phyloP scores from a whole-genome alignment of 192 early-diverging fungal species.

The Backusella tuberculispora region DNA sequence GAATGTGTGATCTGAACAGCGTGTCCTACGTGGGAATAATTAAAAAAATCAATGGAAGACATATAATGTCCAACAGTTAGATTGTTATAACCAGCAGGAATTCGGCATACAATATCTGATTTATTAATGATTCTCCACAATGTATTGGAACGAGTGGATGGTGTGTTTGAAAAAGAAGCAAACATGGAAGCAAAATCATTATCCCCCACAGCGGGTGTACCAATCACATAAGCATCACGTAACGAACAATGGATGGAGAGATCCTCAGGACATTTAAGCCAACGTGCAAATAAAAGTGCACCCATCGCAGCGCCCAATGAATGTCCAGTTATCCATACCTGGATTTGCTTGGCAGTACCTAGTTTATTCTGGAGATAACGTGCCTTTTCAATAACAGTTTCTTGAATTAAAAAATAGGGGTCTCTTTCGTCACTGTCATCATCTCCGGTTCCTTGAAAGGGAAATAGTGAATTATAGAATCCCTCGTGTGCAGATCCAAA shows the following conservation, averaged over 20 bases:
- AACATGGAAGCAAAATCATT: constrained; percentile 50
- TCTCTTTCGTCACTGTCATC: constrained; percentile 34
- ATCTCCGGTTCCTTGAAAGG: constrained; percentile 22
- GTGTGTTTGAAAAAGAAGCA: constrained; percentile 31
- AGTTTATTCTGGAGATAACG: constrained; percentile 28
- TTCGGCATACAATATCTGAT: constrained; percentile 44
- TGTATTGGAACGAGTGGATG: constrained; percentile 26
- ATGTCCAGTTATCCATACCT: constrained; percentile 59
- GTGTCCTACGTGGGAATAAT: constrained; percentile 42
- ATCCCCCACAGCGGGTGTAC: constrained; percentile 50
- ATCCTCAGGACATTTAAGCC: constrained; percentile 41
- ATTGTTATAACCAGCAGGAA: constrained; percentile 46
- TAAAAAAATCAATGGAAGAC: constrained; percentile 31
- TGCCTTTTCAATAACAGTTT: constrained; percentile 38
- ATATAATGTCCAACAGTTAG: constrained; percentile 28
- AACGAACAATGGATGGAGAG: constrained; percentile 27
- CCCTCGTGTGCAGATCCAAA: constrained; percentile 59
- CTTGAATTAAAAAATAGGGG: constrained; percentile 48
- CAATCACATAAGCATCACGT: constrained; percentile 49
- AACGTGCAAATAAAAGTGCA: constrained; percentile 46
- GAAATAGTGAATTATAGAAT: constrained; percentile 57
- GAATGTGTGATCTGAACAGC: constrained; percentile 26
- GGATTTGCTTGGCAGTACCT: constrained; percentile 32
- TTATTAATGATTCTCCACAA: constrained; percentile 53
- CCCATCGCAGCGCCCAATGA: constrained; percentile 55